Evolutionary conservation across 2,329 filamentous ascomycete species (phyloP).

Genomic region (Phaeosphaeriaceae sp.): DNA sequence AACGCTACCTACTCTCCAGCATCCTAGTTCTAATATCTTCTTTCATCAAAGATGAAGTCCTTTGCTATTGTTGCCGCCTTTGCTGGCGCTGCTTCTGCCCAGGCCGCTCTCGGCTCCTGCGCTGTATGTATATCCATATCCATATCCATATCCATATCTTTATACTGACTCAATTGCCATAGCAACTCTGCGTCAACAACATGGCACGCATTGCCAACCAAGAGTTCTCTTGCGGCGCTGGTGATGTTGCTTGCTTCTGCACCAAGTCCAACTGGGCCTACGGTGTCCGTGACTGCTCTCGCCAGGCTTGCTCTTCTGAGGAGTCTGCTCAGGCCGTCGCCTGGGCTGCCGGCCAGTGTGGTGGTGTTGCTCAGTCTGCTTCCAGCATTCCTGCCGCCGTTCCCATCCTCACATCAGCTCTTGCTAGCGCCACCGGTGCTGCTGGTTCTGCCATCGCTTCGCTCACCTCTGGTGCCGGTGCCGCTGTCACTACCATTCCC

Average conservation of each 20-base stretch:
- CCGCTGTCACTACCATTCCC: conserved; percentile 23
- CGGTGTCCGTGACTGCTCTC: conserved; percentile 57
- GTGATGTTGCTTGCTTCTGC: conserved; percentile 54
- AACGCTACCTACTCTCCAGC: conserved; percentile 21
- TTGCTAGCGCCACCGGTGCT: conserved; percentile 9
- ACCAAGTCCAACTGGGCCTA: conserved; percentile 52
- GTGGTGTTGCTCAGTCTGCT: conserved; percentile 28
- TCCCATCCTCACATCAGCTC: conserved; percentile 21
- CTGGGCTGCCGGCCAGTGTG: conserved; percentile 44
- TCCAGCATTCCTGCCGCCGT: conserved; percentile 18
- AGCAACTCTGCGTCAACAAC: conserved; percentile 54
- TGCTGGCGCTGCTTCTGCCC: conserved; percentile 44
- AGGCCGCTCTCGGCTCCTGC: conserved; percentile 39
- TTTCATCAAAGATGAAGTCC: conserved; percentile 47
- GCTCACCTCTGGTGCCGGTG: conserved; percentile 12
- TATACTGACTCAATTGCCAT: too few species aligned
- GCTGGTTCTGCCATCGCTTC: conserved; percentile 6
- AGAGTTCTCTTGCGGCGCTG: conserved; percentile 48
- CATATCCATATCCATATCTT: too few species aligned
- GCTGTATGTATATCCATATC: conserved; percentile 49
- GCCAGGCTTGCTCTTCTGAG: conserved; percentile 45
- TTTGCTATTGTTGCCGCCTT: conserved; percentile 45
- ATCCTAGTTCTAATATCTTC: neutral
- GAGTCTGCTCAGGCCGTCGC: conserved; percentile 39
- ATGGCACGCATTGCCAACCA: conserved; percentile 51